phyloP scores from a whole-genome alignment of 202 grass and related monocot species.

The Saccharum hybrid region DNA sequence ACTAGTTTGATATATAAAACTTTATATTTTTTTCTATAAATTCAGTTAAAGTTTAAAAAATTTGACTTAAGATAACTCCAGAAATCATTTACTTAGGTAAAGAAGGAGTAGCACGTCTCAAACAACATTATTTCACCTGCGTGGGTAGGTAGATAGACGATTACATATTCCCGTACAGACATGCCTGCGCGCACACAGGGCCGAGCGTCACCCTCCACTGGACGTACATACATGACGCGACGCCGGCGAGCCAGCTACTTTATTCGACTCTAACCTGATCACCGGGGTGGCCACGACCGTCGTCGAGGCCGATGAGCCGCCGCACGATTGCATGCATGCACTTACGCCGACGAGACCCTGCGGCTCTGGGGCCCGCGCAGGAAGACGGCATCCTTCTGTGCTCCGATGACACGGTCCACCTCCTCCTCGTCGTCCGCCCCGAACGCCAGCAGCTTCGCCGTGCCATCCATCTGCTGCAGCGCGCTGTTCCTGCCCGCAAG shows the following conservation, averaged over 20 bases:
- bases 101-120: background rate
- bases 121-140: background rate
- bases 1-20: no score
- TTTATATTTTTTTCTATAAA: no score
- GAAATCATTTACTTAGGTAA: no score
- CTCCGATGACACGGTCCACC: constrained; percentile 67
- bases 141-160: background rate
- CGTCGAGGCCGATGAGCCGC: background rate
- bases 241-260: background rate
- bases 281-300: background rate
- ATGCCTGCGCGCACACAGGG: background rate
- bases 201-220: background rate
- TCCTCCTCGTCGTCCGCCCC: constrained; percentile 51
- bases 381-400: constrained; percentile 65
- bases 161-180: background rate
- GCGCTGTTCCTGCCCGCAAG: constrained; percentile 59
- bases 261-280: background rate
- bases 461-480: constrained; percentile 53
- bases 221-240: background rate
- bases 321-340: background rate
- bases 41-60: no score
- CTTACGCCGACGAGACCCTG: background rate
- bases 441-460: constrained; percentile 48
- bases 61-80: no score
- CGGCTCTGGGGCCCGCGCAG: constrained; percentile 44